Evolutionary conservation across 345 rosid species (phyloP), one percentile per base, ranked within the genome.

Genomic region (Crucihimalaya himalaica): DNA sequence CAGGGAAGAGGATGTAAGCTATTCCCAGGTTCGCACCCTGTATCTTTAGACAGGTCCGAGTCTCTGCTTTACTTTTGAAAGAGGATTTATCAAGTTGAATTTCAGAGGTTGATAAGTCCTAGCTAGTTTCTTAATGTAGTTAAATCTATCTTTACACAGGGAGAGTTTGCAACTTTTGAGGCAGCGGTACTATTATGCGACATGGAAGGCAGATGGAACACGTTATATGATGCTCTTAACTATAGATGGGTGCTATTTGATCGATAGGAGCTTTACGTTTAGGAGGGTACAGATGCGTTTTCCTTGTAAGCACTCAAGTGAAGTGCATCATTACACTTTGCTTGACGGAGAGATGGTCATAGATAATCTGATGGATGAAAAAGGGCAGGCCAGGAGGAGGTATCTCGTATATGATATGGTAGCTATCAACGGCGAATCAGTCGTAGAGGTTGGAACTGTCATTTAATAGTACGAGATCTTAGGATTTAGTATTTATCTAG

Each of bases 191-290:
- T 95, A 95, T 79, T 92, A 90, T 79, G 99, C 93, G 57, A 92
- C 99, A n/a, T 95, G 99, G 99, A 96, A 96, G 76, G 99, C 99
- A 55, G 99, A 96, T 83, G 99, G 98, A 73, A 96, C 97, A 19
- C 86, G 99, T 53, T 96, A 96, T 78, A 87, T 96, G 98, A 89
- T 96, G 99, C 86, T 96, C 25, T 83, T 92, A 74, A 90, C 87
- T 58, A 47, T 82, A 67, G 98, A 92, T 86, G 99, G 99, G 6
- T 96, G 99, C 66, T 96, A 90, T 75, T 78, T 96, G 50, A 78
- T 95, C 59, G 99, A 92, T 84, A 83, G 99, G 74, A 83, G 79
- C 76, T 95, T 95, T 75, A 92, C 81, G 66, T 86, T 92, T 68
- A 83, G 92, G 70, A 89, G 98, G 85, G 97, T 95, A 46, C 99